Conservation (phyloP, 2,329 filamentous ascomycete species). For the Hymenoscyphus scutula region DNA sequence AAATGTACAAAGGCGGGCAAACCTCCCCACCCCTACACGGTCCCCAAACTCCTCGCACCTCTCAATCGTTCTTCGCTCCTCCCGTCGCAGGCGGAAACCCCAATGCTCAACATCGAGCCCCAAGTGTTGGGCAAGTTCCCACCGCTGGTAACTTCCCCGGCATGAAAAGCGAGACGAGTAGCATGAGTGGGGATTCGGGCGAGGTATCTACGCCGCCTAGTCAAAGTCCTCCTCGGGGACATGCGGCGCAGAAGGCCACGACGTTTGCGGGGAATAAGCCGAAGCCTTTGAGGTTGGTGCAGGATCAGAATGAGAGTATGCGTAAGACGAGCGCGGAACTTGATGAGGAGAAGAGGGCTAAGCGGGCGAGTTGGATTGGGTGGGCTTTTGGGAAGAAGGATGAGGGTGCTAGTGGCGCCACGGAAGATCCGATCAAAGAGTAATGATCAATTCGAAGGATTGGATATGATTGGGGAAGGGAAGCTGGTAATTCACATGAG, state of each 20-base stretch:
- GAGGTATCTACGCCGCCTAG: slow-evolving; percentile 54
- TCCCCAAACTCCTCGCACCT: slow-evolving; percentile 54
- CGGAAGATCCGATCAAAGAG: slow-evolving; percentile 27
- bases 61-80: slow-evolving; percentile 62
- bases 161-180: slow-evolving; percentile 50
- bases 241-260: slow-evolving; percentile 47
- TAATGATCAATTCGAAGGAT: slow-evolving; percentile 11
- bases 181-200: slow-evolving; percentile 58
- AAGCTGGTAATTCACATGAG: neutral
- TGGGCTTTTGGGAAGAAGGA: slow-evolving; percentile 46
- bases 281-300: slow-evolving; percentile 80
- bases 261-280: slow-evolving; percentile 71
- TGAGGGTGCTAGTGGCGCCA: slow-evolving; percentile 16
- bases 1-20: slow-evolving; percentile 79
- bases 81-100: slow-evolving; percentile 51
- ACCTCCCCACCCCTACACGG: slow-evolving; percentile 55
- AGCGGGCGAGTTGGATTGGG: slow-evolving; percentile 64
- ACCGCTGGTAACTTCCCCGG: slow-evolving; percentile 66
- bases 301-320: slow-evolving; percentile 60
- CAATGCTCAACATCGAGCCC: slow-evolving; percentile 50
- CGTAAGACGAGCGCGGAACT: slow-evolving; percentile 36
- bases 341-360: slow-evolving; percentile 49
- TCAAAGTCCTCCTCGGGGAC: slow-evolving; percentile 52
- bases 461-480: too few species aligned
- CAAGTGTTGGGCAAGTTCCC: slow-evolving; percentile 48